Evolutionary conservation across 139 green algal genomes (phyloP).

Genomic region (Klebsormidium nitens): DNA sequence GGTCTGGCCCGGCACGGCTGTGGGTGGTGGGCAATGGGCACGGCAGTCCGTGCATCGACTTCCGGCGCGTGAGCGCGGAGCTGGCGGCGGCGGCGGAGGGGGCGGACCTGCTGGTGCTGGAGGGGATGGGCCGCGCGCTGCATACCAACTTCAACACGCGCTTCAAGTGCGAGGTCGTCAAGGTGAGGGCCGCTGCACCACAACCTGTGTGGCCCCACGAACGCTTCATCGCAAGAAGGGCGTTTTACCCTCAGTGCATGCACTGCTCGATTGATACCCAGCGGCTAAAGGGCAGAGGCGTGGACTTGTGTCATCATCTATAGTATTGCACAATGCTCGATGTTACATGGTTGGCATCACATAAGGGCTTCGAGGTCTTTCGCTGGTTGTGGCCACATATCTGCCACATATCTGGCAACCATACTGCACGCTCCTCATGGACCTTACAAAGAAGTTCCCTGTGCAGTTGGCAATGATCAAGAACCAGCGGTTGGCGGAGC

Average conservation of each 20-base stretch:
- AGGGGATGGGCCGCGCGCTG: conserved; percentile 91
- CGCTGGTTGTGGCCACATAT: too few relatives aligned
- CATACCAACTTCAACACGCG: conserved; percentile 49
- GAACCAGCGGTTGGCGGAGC: conserved; percentile 74
- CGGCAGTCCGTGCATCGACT: conserved; percentile 90
- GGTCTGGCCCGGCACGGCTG: conserved; percentile 49
- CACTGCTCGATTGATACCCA: not conserved
- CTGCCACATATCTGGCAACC: too few relatives aligned
- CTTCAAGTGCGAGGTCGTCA: conserved; percentile 78
- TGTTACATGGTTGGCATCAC: not conserved
- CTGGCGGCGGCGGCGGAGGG: conserved; percentile 59
- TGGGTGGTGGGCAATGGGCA: conserved; percentile 76
- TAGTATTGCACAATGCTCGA: not conserved
- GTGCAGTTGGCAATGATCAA: conserved; percentile 50
- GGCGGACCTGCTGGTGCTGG: conserved; percentile 86
- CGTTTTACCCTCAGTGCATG: not conserved
- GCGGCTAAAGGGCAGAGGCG: not conserved
- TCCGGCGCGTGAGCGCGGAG: conserved; percentile 66
- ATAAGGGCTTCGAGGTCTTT: not conserved
- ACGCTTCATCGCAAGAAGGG: not conserved
- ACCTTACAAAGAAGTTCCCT: too few relatives aligned
- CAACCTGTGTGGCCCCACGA: too few relatives aligned
- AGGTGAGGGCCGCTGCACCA: conserved; percentile 54
- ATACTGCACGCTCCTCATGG: too few relatives aligned
- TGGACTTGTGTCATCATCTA: not conserved